phyloP scores from a whole-genome alignment of 2,329 filamentous ascomycete species.

The Kalaharituber pfeilii region DNA sequence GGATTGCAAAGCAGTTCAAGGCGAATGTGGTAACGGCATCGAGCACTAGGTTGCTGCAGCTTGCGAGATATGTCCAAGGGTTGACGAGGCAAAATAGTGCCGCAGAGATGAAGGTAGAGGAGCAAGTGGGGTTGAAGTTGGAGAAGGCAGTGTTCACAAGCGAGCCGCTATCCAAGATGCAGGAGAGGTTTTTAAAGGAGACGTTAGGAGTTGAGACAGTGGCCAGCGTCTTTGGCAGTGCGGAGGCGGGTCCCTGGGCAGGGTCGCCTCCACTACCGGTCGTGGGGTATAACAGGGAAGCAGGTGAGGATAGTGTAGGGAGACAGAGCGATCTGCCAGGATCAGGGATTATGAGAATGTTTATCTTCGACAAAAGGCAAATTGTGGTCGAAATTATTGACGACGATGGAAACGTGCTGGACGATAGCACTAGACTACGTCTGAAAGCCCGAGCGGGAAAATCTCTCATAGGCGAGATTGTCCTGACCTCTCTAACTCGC shows the following conservation, averaged over 20 bases:
- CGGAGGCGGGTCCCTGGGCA: slow-evolving; percentile 31
- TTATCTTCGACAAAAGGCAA: slow-evolving; percentile 28
- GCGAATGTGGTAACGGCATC: slow-evolving; percentile 30
- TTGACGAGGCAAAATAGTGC: not conserved
- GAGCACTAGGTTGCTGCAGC: slow-evolving; percentile 27
- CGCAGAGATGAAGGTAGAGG: slow-evolving; percentile 24
- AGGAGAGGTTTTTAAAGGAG: slow-evolving; percentile 24
- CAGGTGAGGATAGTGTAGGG: not conserved
- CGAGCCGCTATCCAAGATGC: slow-evolving; percentile 26
- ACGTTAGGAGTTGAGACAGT: slow-evolving; percentile 27
- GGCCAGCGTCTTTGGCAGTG: slow-evolving; percentile 30
- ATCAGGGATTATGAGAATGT: slow-evolving; percentile 20
- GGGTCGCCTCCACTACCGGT: slow-evolving; percentile 25
- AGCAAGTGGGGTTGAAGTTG: slow-evolving; percentile 23
- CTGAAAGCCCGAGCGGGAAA: slow-evolving; percentile 18
- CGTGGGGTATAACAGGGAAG: not conserved
- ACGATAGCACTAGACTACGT: slow-evolving; percentile 16
- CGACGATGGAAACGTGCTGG: slow-evolving; percentile 12
- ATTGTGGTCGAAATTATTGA: slow-evolving; percentile 27
- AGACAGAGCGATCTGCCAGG: too few species aligned
- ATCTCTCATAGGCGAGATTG: slow-evolving; percentile 25
- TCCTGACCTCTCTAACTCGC: slow-evolving; percentile 30
- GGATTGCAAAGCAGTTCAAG: slow-evolving; percentile 24
- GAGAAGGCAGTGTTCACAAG: slow-evolving; percentile 33
- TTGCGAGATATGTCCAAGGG: slow-evolving; percentile 24